Base-by-base conservation (phyloP, 805 yeast species). In the Lachancea kluyveri region DNA sequence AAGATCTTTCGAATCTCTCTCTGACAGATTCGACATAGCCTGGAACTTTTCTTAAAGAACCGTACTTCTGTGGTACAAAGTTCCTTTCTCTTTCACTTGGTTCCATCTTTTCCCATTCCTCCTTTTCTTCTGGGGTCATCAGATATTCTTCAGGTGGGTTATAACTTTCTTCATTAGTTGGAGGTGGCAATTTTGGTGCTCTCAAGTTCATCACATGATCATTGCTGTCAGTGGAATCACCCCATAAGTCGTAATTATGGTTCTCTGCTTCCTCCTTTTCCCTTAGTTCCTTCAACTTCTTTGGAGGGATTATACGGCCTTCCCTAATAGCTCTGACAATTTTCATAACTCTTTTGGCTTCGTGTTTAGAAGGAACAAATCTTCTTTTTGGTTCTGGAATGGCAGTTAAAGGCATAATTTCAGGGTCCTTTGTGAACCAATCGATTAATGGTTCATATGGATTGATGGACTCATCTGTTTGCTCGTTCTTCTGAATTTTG, bases 131-230 rank as follows among this genome's bases (percentile, higher is more conserved):
- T 28, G 76, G 82, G 9, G 77, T 77, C 40, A 85, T 63, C 44
- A 92, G 63, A 51, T 92, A 92, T 65, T 92, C 99, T 52, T 72
- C 95, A 4, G 99, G 99, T 21, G 99, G 99, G 54, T 92, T 92
- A 60, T 92, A 92, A 49, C 92, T 78, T 64, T 90, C 96, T 45
- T 90, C 98, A 54, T 92, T 77, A 1, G 96, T 85, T 36, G 99
- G 99, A 21, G 96, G 97, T 10, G 95, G 77, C 48, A 86, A 47
- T 59, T 92, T 90, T 22, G 99, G 98, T 10, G 98, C 98, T 54
- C 95, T 76, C 47, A 90, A 66, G 42, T 76, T 86, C 95, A 87
- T 87, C 28, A 86, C 67, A 59, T 88, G 95, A 51, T 87, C 95
- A 23, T 42, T 33, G 10, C 39, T 40, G 31, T 71, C 74, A 28